Evolutionary conservation across 2,329 filamentous ascomycete species (phyloP), one percentile per base, ranked within the genome.

Genomic region (Zymoseptoria crescenta): DNA sequence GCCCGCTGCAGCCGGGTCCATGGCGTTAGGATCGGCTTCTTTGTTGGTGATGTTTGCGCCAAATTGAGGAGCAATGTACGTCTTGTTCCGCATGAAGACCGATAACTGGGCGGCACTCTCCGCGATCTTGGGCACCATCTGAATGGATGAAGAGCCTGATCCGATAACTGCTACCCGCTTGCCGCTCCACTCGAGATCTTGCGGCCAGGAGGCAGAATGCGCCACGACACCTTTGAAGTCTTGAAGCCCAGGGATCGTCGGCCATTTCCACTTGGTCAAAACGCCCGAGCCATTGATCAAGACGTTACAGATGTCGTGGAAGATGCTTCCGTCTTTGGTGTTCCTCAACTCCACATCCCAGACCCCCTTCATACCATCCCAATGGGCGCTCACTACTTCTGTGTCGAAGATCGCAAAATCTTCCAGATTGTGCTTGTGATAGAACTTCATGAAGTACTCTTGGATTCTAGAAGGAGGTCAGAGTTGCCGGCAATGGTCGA

Each of bases 191-290:
- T 67, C 64, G 56, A 68, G 61, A 45, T 77, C 74, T 4, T 79
- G 69, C 1, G 81, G 77, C 82, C 82, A 87, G 45, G 76, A 74
- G 1, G 83, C 79, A 0, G 80, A 80, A 66, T 86, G 83, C 50
- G 84, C 74, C 3, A 84, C 69, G 7, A 71, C 67, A 8, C 83
- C 83, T 55, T 76, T 70, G 71, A 83, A 87, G n/a, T 71, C 72
- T 1, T 76, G 64, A 0, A 80, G 61, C 0, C 82, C 83, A 0
- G 78, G 75, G 21, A 85, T 77, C 19, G 77, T 74, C 1, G 83
- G 82, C 75, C 78, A 80, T 55, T 75, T 73, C 71, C 76, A 80
- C 61, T 78, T 78, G 64, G 82, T 81, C 41, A 83, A 69, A 20
- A 81, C 75, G 10, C 81, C 80, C 5, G 72, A 70, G 16, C 74